A percentile compares a stretch with the other conserved stretches of the same genome.
Evolutionary conservation across 768 basidiomycete genomes (phyloP).

Genomic region (Hygrocybe punicea): DNA sequence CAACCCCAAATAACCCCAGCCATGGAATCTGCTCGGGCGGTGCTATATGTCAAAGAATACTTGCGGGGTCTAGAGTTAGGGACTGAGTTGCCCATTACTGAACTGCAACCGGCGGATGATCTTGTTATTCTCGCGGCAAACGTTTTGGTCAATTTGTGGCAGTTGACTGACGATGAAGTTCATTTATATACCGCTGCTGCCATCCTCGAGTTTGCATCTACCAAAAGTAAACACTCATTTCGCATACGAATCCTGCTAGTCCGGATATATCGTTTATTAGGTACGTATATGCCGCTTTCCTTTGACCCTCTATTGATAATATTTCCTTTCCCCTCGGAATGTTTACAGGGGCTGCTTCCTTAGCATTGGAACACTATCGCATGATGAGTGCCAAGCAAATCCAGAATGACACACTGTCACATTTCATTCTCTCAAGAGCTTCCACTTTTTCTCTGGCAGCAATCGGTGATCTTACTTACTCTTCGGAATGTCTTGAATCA

Average conservation of each 20-base stretch:
- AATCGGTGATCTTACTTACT: slow-evolving; percentile 70
- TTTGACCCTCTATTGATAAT: background rate
- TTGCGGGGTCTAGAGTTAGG: slow-evolving; percentile 67
- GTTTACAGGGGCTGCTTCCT: slow-evolving; percentile 60
- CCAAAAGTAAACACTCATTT: slow-evolving; percentile 75
- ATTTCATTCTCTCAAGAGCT: slow-evolving; percentile 73
- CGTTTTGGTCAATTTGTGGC: slow-evolving; percentile 63
- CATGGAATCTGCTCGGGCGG: slow-evolving; percentile 51
- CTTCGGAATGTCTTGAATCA: slow-evolving; percentile 72
- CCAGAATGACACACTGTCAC: slow-evolving; percentile 86
- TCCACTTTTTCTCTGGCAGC: slow-evolving; percentile 76
- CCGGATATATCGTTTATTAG: slow-evolving; percentile 77
- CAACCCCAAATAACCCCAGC: slow-evolving; percentile 51
- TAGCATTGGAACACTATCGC: slow-evolving; percentile 77
- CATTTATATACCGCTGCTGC: slow-evolving; percentile 63
- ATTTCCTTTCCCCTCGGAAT: slow-evolving; percentile 3
- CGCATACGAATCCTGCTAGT: slow-evolving; percentile 73
- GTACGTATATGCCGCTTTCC: slow-evolving; percentile 36
- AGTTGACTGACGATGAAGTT: slow-evolving; percentile 48
- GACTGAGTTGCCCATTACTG: slow-evolving; percentile 60
- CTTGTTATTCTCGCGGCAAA: slow-evolving; percentile 72
- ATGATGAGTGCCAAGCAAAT: slow-evolving; percentile 77
- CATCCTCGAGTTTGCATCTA: slow-evolving; percentile 68
- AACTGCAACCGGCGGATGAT: slow-evolving; percentile 87
- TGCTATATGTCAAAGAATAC: slow-evolving; percentile 58